Percentiles rank a stretch among this genome's conserved stretches.
Conservation (phyloP, 257 asterid genomes). For the Solanum tarijense region DNA sequence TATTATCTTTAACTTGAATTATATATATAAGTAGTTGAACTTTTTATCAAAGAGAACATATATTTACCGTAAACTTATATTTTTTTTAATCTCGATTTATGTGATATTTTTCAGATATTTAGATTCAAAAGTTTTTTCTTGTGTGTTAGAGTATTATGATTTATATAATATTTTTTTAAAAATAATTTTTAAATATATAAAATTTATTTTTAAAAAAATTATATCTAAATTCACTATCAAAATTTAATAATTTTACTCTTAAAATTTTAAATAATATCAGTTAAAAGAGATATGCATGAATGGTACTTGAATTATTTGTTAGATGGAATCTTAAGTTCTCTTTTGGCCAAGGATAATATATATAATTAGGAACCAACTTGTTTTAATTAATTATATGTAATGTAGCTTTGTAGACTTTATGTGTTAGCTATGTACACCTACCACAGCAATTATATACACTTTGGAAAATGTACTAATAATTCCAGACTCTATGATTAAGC, state of each 20-base stretch:
- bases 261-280: background rate
- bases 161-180: too few species aligned
- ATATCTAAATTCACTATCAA: background rate
- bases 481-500: background rate
- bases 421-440: background rate
- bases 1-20: background rate
- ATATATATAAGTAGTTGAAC: background rate
- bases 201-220: background rate
- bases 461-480: background rate
- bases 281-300: background rate
- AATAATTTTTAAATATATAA: background rate
- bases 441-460: slow-evolving; percentile 4
- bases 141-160: too few species aligned
- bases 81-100: background rate
- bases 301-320: background rate
- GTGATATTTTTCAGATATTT: background rate
- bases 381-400: background rate
- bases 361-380: background rate
- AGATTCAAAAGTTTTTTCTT: background rate
- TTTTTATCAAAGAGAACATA: background rate
- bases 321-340: background rate
- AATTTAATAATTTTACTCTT: background rate
- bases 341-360: background rate
- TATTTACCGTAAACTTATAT: too few species aligned
- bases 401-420: background rate